A percentile compares a stretch with the other conserved stretches of the same genome.
Conservation (phyloP, 768 basidiomycete genomes). For the Hericium alpestre region DNA sequence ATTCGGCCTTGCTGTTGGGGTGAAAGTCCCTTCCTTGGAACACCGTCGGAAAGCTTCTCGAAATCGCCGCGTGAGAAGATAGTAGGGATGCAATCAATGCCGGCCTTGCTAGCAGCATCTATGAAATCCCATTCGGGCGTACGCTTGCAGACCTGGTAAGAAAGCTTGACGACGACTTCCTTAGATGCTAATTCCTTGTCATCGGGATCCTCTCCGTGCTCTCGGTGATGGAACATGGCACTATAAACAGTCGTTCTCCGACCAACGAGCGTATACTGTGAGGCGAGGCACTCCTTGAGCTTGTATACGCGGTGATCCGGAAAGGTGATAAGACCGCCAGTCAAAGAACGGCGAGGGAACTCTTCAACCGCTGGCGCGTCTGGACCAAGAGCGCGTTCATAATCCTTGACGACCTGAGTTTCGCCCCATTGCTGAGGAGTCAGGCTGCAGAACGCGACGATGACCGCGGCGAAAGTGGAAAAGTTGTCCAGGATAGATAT, state of each 20-base stretch:
- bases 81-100: not conserved
- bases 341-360: not conserved
- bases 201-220: no score
- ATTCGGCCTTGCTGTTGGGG: no score
- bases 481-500: not conserved
- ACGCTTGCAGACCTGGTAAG: not conserved
- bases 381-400: not conserved
- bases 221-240: no score
- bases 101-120: not conserved
- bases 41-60: no score
- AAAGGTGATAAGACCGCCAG: not conserved
- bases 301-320: not conserved
- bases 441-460: not conserved
- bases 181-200: not conserved
- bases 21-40: no score
- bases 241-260: no score
- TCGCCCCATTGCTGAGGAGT: not conserved
- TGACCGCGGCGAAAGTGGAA: not conserved
- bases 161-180: not conserved
- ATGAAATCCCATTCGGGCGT: not conserved
- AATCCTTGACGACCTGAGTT: not conserved
- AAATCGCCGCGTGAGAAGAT: no score
- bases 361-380: not conserved
- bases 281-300: no score
- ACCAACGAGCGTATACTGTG: no score